These are phyloP conservation scores for Tuber brumale DNA, from an alignment of 495 filamentous ascomycete species.

Conservation along the genomic window DNA sequence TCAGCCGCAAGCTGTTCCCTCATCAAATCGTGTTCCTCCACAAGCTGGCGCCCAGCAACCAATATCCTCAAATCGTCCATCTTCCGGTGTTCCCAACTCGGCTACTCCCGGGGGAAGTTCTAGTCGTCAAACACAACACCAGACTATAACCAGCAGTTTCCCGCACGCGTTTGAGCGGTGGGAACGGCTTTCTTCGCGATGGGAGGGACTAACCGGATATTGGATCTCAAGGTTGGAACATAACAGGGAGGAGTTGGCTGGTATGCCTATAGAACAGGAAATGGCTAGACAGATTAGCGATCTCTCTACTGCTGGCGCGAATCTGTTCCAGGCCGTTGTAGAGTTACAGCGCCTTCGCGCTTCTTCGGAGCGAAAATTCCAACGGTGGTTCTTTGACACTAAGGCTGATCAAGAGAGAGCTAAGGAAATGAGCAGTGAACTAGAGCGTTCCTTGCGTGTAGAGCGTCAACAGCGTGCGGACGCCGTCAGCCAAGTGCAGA, in stretches of 20 bases:
- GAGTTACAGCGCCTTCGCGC: constrained; percentile 93
- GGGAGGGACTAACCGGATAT: constrained; percentile 94
- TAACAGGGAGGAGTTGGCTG: constrained; percentile 73
- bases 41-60: constrained; percentile 39
- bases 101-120: constrained; percentile 26
- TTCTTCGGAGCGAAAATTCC: constrained; percentile 93
- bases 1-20: constrained; percentile 16
- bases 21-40: constrained; percentile 29
- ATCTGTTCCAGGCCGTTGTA: constrained; percentile 94
- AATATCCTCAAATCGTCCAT: constrained; percentile 37
- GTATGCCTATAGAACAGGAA: constrained; percentile 76
- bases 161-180: constrained; percentile 97
- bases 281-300: constrained; percentile 91
- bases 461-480: constrained; percentile 66
- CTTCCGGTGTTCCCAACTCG: neutral
- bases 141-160: constrained; percentile 55
- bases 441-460: constrained; percentile 63
- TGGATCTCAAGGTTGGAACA: constrained; percentile 91
- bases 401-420: constrained; percentile 77
- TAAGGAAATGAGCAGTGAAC: constrained; percentile 74
- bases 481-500: constrained; percentile 56
- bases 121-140: constrained; percentile 41
- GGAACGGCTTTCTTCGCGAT: constrained; percentile 93
- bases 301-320: constrained; percentile 89
- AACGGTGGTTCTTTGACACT: constrained; percentile 97